Conservation (phyloP, 495 filamentous ascomycete species). For the Ramalina intermedia region DNA sequence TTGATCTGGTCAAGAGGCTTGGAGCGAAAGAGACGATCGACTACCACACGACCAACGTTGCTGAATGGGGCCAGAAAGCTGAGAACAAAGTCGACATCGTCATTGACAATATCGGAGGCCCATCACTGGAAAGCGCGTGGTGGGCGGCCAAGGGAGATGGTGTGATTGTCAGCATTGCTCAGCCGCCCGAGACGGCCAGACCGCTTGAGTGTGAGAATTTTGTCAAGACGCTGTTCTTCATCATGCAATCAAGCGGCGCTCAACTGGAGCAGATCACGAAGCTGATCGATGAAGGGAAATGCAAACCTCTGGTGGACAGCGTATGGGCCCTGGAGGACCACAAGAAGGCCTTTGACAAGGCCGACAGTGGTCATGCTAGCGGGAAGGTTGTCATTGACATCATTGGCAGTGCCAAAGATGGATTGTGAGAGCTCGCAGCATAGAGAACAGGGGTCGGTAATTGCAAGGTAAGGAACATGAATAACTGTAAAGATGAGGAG, state of each 20-base stretch:
- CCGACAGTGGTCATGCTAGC: constrained; percentile 27
- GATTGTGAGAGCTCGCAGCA: too few relatives aligned
- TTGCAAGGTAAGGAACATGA: too few relatives aligned
- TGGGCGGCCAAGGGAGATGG: constrained; percentile 28
- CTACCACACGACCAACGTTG: constrained; percentile 25
- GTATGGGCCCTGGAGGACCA: constrained; percentile 32
- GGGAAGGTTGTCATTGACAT: constrained; percentile 30
- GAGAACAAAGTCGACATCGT: constrained; percentile 30
- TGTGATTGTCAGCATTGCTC: constrained; percentile 33
- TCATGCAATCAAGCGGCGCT: constrained; percentile 27
- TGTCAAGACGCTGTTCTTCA: constrained; percentile 29
- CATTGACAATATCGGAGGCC: constrained; percentile 36
- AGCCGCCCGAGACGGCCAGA: constrained; percentile 29
- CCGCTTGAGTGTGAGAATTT: constrained; percentile 19
- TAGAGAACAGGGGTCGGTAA: too few relatives aligned
- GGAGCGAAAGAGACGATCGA: constrained; percentile 34
- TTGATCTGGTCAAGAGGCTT: constrained; percentile 25
- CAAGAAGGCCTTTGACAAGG: constrained; percentile 29
- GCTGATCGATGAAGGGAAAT: constrained; percentile 28
- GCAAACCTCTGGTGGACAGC: constrained; percentile 30
- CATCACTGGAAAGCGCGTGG: constrained; percentile 33
- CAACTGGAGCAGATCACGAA: constrained; percentile 29
- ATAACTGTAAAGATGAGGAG: too few relatives aligned
- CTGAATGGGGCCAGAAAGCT: constrained; percentile 21
- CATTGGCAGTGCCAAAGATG: too few relatives aligned